A percentile compares a stretch with the other conserved stretches of the same genome.
Conservation (phyloP, 78 protist genomes). For the Cavenderia fasciculata region DNA sequence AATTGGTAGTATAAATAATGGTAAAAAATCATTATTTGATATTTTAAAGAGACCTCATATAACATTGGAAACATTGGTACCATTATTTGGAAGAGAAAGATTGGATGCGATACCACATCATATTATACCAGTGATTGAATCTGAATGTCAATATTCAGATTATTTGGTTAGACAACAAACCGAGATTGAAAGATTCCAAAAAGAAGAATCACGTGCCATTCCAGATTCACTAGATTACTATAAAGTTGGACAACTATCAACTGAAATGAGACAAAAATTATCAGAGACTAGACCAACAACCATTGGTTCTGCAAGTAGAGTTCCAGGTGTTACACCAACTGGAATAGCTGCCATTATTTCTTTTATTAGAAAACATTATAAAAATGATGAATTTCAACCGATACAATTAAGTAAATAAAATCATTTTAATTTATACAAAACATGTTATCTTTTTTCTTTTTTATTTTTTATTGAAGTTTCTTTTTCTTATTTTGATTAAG, state of each 20-base stretch:
- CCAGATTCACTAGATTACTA: conserved; percentile 14
- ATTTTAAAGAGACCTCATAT: conserved; percentile 35
- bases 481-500: no score
- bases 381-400: no score
- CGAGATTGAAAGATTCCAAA: conserved; percentile 37
- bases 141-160: conserved; percentile 52
- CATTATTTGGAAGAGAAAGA: not conserved
- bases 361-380: conserved; percentile 5
- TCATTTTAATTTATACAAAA: no score
- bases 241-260: conserved; percentile 47
- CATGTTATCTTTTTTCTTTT: no score
- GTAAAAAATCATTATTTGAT: conserved; percentile 38
- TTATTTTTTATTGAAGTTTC: no score
- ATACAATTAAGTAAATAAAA: no score
- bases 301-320: conserved; percentile 39
- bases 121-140: conserved; percentile 38
- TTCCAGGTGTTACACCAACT: conserved; percentile 76
- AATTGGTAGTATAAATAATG: conserved; percentile 17
- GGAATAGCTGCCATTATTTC: conserved; percentile 7
- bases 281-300: conserved; percentile 41
- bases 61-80: not conserved
- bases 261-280: conserved; percentile 59
- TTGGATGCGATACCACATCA: not conserved
- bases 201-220: conserved; percentile 24
- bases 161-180: conserved; percentile 15